Evolutionary conservation across 495 filamentous ascomycete genomes (phyloP).

Genomic region (Neurospora hispaniola): DNA sequence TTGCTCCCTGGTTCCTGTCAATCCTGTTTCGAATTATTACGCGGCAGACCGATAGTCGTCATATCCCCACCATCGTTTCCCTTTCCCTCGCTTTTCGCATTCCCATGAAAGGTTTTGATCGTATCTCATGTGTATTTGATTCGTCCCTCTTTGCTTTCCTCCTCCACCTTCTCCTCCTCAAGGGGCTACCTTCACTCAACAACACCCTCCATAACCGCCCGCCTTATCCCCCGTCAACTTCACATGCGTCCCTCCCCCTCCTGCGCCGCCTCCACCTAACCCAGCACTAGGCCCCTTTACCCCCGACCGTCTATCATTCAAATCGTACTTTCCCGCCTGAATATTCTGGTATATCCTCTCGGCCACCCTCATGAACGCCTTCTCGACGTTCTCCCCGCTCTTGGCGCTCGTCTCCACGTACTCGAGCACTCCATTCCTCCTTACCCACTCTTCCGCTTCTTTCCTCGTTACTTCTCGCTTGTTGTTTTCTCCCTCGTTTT

Average conservation of each 20-base stretch:
- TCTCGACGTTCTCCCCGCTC: slow-evolving; percentile 83
- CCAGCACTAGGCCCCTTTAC: slow-evolving; percentile 52
- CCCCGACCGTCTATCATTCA: slow-evolving; percentile 88
- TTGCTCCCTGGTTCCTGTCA: background rate
- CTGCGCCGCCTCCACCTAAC: slow-evolving; percentile 13
- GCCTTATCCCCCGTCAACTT: slow-evolving; percentile 27
- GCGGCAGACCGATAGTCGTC: background rate
- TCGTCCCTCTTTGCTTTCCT: background rate
- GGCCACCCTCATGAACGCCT: slow-evolving; percentile 84
- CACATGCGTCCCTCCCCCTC: slow-evolving; percentile 39
- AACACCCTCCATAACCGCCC: slow-evolving; percentile 21
- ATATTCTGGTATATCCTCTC: slow-evolving; percentile 94
- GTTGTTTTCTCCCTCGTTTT: slow-evolving; percentile 32
- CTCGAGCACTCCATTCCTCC: slow-evolving; percentile 65
- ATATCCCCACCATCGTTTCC: background rate
- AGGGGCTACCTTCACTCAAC: background rate
- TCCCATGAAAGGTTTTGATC: background rate
- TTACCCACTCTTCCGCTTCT: slow-evolving; percentile 85
- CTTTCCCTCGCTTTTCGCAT: background rate
- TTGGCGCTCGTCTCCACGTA: slow-evolving; percentile 97
- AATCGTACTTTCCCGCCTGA: slow-evolving; percentile 81
- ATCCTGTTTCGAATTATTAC: background rate
- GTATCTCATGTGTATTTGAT: background rate
- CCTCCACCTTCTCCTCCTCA: background rate
- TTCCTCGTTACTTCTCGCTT: slow-evolving; percentile 64